These are phyloP conservation scores for Annulohypoxylon truncatum DNA, from an alignment of 2,329 filamentous ascomycete genomes.

Conservation along the genomic window DNA sequence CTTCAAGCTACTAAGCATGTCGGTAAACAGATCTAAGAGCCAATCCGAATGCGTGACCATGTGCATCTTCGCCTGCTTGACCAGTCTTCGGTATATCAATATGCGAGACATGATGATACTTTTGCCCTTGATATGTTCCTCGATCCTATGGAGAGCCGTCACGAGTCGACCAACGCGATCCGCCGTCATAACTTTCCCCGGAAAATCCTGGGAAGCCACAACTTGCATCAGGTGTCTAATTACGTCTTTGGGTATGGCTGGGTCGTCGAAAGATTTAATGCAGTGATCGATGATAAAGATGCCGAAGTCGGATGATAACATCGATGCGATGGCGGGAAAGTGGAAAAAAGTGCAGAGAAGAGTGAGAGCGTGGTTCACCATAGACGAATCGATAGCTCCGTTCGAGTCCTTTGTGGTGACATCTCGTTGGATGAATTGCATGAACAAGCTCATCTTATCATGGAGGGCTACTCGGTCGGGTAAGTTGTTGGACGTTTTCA, in stretches of 20 bases:
- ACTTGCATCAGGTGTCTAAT: conserved; percentile 84
- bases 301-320: conserved; percentile 81
- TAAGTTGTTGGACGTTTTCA: conserved; percentile 85
- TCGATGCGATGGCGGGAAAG: conserved; percentile 75
- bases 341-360: conserved; percentile 82
- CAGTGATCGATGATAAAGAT: conserved; percentile 84
- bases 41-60: conserved; percentile 82
- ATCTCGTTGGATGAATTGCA: conserved; percentile 87
- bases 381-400: conserved; percentile 71
- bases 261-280: conserved; percentile 77
- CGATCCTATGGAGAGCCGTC: conserved; percentile 75
- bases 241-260: conserved; percentile 77
- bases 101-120: conserved; percentile 82
- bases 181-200: conserved; percentile 76
- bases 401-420: conserved; percentile 70
- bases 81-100: conserved; percentile 79
- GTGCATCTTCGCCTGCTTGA: conserved; percentile 74
- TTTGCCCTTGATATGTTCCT: conserved; percentile 80
- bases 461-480: conserved; percentile 79
- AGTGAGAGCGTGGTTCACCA: conserved; percentile 81
- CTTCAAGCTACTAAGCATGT: conserved; percentile 81
- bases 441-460: conserved; percentile 80
- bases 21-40: conserved; percentile 84
- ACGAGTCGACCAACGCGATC: conserved; percentile 79
- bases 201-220: conserved; percentile 83